Evolutionary conservation across 345 rosid species (phyloP).

Genomic region (Eucalyptus marginata): DNA sequence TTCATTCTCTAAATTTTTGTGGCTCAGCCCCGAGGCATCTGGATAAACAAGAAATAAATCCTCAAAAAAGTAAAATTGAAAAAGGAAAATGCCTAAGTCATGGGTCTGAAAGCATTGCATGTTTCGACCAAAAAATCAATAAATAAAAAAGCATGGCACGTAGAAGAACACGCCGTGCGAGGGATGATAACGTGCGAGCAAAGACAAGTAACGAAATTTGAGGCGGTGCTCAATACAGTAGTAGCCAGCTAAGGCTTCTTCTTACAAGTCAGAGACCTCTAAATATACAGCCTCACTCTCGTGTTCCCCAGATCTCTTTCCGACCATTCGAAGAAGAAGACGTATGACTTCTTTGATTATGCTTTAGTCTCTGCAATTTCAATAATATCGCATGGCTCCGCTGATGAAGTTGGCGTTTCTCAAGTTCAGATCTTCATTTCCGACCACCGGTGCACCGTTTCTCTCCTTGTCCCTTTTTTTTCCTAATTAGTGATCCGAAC

Average conservation of each 20-base stretch:
- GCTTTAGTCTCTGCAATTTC: neutral
- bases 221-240: constrained; percentile 1
- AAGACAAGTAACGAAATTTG: neutral
- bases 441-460: neutral
- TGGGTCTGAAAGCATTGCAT: neutral
- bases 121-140: neutral
- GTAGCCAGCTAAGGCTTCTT: neutral
- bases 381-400: neutral
- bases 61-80: neutral
- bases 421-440: neutral
- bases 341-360: neutral
- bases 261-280: neutral
- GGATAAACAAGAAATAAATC: neutral
- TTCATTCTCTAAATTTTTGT: neutral
- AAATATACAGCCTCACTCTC: neutral
- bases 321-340: neutral
- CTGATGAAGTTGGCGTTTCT: neutral
- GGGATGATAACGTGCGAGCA: constrained; percentile 3
- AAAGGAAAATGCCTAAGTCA: neutral
- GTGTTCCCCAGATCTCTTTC: neutral
- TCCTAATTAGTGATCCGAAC: neutral
- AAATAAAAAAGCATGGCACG: neutral
- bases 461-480: neutral
- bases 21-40: neutral
- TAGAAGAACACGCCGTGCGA: constrained; percentile 21